Evolutionary conservation across 108 stramenopile species (phyloP), one percentile per base, ranked within the genome.

Genomic region (Seminavis robusta): DNA sequence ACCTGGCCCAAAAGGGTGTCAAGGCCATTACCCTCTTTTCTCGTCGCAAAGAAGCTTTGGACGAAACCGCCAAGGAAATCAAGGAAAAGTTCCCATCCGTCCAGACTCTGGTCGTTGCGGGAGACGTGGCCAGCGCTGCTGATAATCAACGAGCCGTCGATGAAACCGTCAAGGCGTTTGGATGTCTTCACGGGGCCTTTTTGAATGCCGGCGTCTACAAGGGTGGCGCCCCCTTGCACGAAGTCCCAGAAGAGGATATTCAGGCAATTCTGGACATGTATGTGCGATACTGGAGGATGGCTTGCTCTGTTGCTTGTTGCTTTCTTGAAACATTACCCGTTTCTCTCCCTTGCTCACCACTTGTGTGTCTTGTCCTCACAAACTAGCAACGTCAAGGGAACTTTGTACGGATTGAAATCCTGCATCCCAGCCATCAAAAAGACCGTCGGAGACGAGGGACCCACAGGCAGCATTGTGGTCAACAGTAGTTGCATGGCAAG

Each of bases 11-110:
- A n/a, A 49, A 49, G 24, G 21, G 21, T 49, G 48, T 49, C 48
- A 49, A 49, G 48, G 48, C 48, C 19, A 25, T 49, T 5, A 49
- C 48, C 8, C 21, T 49, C 19, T 49, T 49, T 54, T 20, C 52
- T 6, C 52, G 52, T 19, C 33, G 52, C 37, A 43, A 54, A 21
- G 52, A 54, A 4, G 11, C 9, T 10, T 25, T 54, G 21, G 36
- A 54, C 7, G 52, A 9, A 7, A 16, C 16, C 37, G 52, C 23
- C n/a, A 49, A 49, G 8, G 48, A 49, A 49, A 49, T 49, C 28
- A 29, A 49, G 8, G 10, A 4, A 49, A 21, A 15, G 21, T 25
- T 28, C 29, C 24, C 48, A 6, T 3, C n/a, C 24, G 28, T 29
- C 7, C 4, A 54, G 37, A 54, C 52, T 20, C 28, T 54, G 36